A percentile compares a stretch with the other conserved stretches of the same genome.
phyloP scores from a whole-genome alignment of 2,329 filamentous ascomycete genomes.

The Aspergillus amoenus region DNA sequence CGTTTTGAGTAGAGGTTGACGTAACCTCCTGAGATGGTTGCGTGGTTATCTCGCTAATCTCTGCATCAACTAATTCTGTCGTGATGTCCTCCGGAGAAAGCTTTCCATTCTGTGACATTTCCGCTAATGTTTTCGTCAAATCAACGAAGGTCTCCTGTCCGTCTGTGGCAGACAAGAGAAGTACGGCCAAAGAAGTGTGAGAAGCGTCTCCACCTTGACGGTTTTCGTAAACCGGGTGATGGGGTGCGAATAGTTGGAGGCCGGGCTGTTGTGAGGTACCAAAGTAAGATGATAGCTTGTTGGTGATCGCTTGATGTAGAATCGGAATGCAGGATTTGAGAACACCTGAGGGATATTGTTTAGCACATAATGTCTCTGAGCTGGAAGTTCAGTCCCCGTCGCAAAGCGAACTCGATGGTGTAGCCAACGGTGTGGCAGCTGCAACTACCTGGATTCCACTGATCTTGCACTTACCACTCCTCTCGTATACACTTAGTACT shows the following conservation, averaged over 20 bases:
- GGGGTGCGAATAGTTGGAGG: constrained; percentile 71
- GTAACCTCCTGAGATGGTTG: constrained; percentile 25
- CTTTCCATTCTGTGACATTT: constrained; percentile 92
- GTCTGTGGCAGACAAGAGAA: constrained; percentile 84
- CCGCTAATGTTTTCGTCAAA: constrained; percentile 86
- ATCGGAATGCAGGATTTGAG: constrained; percentile 88
- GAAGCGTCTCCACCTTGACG: constrained; percentile 16
- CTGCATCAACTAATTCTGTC: constrained; percentile 81
- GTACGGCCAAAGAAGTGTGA: constrained; percentile 54
- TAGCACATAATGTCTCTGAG: background rate
- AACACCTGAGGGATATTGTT: constrained; percentile 57
- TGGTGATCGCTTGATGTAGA: constrained; percentile 73
- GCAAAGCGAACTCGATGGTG: too few relatives aligned
- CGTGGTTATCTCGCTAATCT: constrained; percentile 64
- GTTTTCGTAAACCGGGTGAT: constrained; percentile 53
- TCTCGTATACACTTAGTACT: constrained; percentile 86
- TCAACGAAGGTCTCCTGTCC: constrained; percentile 93
- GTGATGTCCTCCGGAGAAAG: constrained; percentile 79
- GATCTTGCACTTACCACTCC: constrained; percentile 63
- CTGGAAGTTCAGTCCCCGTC: too few relatives aligned
- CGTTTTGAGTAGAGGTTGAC: constrained; percentile 2
- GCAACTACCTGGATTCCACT: background rate
- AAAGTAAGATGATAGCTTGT: constrained; percentile 85
- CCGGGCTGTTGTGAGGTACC: constrained; percentile 67
- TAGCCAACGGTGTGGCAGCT: too few relatives aligned